Evolutionary conservation across 2,329 filamentous ascomycete species (phyloP).

Genomic region (Fusarium mangiferae): DNA sequence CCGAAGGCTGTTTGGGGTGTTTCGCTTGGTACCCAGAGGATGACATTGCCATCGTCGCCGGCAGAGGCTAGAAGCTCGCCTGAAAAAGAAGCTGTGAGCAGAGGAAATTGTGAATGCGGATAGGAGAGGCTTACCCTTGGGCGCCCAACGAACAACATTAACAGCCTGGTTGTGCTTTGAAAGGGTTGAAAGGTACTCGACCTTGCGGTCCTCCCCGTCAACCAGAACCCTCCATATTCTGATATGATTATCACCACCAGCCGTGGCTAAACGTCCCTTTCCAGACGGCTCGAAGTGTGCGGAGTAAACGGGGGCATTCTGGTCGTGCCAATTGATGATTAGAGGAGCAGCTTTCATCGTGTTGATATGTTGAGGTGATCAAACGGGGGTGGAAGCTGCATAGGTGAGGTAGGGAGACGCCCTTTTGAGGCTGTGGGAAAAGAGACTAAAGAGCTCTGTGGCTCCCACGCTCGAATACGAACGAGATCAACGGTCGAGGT

Average conservation of each 20-base stretch:
- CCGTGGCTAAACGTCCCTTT: constrained; percentile 91
- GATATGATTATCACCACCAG: constrained; percentile 96
- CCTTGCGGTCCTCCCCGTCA: constrained; percentile 85
- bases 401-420: constrained; percentile 38
- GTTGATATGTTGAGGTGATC: constrained; percentile 46
- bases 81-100: constrained; percentile 51
- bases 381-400: constrained; percentile 46
- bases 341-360: constrained; percentile 95
- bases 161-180: constrained; percentile 96
- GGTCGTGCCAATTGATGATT: constrained; percentile 98
- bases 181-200: constrained; percentile 91
- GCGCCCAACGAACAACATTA: constrained; percentile 96
- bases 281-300: constrained; percentile 95
- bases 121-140: constrained; percentile 73
- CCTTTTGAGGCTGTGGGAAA: constrained; percentile 34
- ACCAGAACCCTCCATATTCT: constrained; percentile 92
- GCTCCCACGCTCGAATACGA: constrained; percentile 28
- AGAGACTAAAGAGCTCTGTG: constrained; percentile 29
- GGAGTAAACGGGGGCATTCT: constrained; percentile 96
- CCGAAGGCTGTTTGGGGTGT: constrained; percentile 76
- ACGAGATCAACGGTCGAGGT: constrained; percentile 1
- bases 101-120: neutral
- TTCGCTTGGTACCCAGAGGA: constrained; percentile 94
- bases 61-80: constrained; percentile 94
- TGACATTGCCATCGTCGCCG: constrained; percentile 96